These are phyloP conservation scores for Gleditsia sinensis DNA, from an alignment of 306 rosid genomes.

Conservation along the genomic window DNA sequence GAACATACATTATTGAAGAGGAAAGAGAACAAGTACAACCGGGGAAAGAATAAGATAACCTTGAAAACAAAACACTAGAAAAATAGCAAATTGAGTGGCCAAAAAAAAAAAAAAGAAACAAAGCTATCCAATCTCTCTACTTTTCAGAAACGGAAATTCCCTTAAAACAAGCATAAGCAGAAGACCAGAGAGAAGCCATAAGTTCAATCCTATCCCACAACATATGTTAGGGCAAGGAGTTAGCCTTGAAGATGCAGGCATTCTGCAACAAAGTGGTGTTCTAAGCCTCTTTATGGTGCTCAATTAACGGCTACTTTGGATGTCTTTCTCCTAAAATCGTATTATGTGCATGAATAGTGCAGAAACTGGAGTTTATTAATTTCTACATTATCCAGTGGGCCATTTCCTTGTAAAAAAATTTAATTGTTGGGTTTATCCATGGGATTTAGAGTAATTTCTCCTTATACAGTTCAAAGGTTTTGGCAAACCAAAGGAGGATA, in stretches of 20 bases:
- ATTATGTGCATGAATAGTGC: too few species aligned
- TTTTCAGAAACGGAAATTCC: neutral
- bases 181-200: neutral
- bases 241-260: too few species aligned
- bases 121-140: neutral
- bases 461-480: too few species aligned
- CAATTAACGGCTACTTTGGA: neutral
- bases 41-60: neutral
- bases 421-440: too few species aligned
- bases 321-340: too few species aligned
- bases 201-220: neutral
- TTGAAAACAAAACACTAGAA: neutral
- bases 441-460: too few species aligned
- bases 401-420: too few species aligned
- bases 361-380: too few species aligned
- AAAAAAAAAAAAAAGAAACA: neutral
- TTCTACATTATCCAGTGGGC: too few species aligned
- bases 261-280: too few species aligned
- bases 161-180: neutral
- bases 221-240: neutral
- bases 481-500: too few species aligned
- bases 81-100: neutral
- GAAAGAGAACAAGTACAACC: neutral
- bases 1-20: neutral
- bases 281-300: neutral